Evolutionary conservation across 164 flowering plant genomes (phyloP).

Genomic region (Hamamelis virginiana): DNA sequence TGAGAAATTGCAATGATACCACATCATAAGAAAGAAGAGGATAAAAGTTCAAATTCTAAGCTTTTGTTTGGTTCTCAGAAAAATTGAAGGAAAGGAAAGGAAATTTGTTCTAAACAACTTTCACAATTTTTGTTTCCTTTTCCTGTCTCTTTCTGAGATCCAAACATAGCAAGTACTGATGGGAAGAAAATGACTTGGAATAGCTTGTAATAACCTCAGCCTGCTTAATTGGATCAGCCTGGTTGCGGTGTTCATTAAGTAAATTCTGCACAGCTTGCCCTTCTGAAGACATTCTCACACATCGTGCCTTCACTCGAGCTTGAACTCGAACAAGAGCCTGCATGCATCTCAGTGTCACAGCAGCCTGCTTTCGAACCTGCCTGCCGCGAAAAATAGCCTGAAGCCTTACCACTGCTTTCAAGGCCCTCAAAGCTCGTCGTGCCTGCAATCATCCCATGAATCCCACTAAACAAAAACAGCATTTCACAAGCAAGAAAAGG

Average conservation of each 20-base stretch:
- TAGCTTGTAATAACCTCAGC: conserved; percentile 39
- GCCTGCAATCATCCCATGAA: conserved; percentile 36
- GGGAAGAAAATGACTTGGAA: neutral
- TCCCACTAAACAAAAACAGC: neutral
- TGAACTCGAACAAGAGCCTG: conserved; percentile 71
- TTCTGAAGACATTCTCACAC: conserved; percentile 20
- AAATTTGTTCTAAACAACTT: no score
- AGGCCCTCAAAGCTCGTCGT: conserved; percentile 57
- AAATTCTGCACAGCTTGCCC: conserved; percentile 15
- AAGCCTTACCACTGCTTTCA: conserved; percentile 56
- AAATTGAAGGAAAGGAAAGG: no score
- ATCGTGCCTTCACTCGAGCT: conserved; percentile 49
- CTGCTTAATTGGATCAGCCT: conserved; percentile 35
- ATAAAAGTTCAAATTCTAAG: no score
- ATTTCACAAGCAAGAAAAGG: no score
- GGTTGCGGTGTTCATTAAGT: conserved; percentile 5
- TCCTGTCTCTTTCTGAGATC: no score
- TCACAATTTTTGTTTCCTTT: no score
- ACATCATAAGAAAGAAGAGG: neutral
- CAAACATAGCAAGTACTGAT: no score
- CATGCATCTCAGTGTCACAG: conserved; percentile 68
- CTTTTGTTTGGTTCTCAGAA: no score
- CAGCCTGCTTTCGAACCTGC: conserved; percentile 66
- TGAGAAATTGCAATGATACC: conserved; percentile 17
- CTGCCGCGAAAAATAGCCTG: conserved; percentile 73